These are phyloP conservation scores for Malus sieversii DNA, from an alignment of 306 rosid genomes.

Conservation along the genomic window DNA sequence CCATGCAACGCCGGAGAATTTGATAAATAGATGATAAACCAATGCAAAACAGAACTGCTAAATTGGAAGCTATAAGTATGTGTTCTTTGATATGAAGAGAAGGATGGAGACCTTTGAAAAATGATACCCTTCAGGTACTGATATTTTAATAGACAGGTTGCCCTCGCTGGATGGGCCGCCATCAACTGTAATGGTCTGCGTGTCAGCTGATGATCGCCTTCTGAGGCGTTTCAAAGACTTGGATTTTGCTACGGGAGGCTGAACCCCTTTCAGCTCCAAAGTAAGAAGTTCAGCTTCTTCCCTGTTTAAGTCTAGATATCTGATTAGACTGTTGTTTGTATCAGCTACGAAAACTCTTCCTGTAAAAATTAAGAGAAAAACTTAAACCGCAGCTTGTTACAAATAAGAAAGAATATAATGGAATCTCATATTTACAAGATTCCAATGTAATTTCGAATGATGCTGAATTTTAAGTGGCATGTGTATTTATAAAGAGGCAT, in stretches of 20 bases:
- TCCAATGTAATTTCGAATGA: background rate
- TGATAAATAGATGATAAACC: background rate
- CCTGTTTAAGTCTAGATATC: slow-evolving; percentile 64
- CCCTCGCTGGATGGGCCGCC: slow-evolving; percentile 73
- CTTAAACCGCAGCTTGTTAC: background rate
- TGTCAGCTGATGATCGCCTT: slow-evolving; percentile 70
- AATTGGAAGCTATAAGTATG: background rate
- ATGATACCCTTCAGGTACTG: slow-evolving; percentile 73
- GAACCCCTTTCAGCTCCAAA: slow-evolving; percentile 79
- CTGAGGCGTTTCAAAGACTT: slow-evolving; percentile 62
- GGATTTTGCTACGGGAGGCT: slow-evolving; percentile 59
- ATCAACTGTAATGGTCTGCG: slow-evolving; percentile 45
- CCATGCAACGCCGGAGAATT: background rate
- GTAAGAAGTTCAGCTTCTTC: slow-evolving; percentile 48
- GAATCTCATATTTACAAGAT: background rate
- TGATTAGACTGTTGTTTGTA: slow-evolving; percentile 82
- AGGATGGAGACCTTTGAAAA: slow-evolving; percentile 67
- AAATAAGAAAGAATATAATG: background rate
- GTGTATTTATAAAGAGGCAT: background rate
- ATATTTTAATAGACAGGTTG: slow-evolving; percentile 51
- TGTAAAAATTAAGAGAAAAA: slow-evolving; percentile 19
- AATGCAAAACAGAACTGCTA: background rate
- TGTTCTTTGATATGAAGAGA: background rate
- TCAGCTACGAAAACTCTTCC: slow-evolving; percentile 84
- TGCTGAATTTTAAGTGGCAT: background rate